Evolutionary conservation across 2,329 filamentous ascomycete genomes (phyloP), one percentile per base, ranked within the genome.

Genomic region (Xylariaceae sp.): DNA sequence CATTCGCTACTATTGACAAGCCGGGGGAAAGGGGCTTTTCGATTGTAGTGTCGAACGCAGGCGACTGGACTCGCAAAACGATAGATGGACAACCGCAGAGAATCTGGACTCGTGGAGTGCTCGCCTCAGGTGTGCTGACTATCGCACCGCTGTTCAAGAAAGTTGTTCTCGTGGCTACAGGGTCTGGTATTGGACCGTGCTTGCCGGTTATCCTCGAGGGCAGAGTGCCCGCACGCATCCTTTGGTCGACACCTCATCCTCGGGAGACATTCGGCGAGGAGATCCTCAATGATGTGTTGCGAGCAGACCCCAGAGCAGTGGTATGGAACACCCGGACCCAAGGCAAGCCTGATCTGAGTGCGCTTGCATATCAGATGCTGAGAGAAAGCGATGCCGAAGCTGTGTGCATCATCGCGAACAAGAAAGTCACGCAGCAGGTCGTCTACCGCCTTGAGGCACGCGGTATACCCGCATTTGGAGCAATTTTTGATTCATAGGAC

Each of bases 401-500:
- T 2, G 81, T 87, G 26, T 80, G 86, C 54, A 73, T 87, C 43
- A 81, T 88, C 52, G 79, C 78, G 39, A 88, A 88, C 56, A 76
- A 80, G 41, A 71, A 63, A 40, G 71, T 86, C 23, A 87, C 83
- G 13, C 71, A 71, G 53, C 76, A 76, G 63, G 69, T 88, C 2
- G 82, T 88, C 0, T 83, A 80, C 55, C 79, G 73, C 7, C 63
- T 88, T 35, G 81, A 87, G 62, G 70, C 68, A 26, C 68, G 79
- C 39, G 81, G 82, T 0, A 61, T 87, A 6, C 70, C 76, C 2
- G 81, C 82, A 7, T 88, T 74, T 61, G 85, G 84, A 5, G 81
- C 84, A 7, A 85, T 88, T 51, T 88, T 51, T 18, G 81, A 51
- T 34, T 51, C 48, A 3, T 51, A 45, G 32, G 28, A 23, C 7